These are phyloP conservation scores for Leucocoprinus leucothites DNA, from an alignment of 768 basidiomycete species.

Conservation along the genomic window DNA sequence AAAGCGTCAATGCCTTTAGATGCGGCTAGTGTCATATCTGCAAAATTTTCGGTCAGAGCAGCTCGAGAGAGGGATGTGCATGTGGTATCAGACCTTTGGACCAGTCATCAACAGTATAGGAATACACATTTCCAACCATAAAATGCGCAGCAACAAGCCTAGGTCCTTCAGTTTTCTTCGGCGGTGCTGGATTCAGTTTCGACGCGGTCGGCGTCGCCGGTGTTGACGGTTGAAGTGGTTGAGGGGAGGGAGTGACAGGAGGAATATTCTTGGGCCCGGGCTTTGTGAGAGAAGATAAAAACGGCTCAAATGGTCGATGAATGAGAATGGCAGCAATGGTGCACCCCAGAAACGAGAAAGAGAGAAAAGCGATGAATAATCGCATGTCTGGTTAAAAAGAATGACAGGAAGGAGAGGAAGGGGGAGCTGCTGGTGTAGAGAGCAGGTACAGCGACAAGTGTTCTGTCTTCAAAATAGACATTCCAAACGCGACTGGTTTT, in stretches of 20 bases:
- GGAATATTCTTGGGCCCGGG: neutral
- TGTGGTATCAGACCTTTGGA: constrained; percentile 19
- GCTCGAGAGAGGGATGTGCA: neutral
- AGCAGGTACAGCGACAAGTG: neutral
- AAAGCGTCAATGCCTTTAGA: constrained; percentile 54
- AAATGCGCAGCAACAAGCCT: constrained; percentile 51
- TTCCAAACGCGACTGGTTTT: neutral
- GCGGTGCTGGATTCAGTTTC: neutral
- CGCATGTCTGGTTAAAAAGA: neutral
- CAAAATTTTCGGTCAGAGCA: neutral
- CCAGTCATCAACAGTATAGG: constrained; percentile 51
- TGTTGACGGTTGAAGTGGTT: too few relatives aligned
- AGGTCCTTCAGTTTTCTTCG: neutral
- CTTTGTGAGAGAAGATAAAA: neutral
- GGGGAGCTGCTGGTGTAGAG: neutral
- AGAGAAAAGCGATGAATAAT: neutral
- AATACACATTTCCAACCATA: constrained; percentile 64
- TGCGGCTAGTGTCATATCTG: constrained; percentile 49
- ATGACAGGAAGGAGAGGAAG: neutral
- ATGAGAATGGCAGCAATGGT: neutral
- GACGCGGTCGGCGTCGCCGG: too few relatives aligned
- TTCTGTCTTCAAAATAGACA: neutral
- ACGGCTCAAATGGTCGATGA: neutral
- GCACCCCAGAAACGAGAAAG: neutral
- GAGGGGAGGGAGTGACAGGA: too few relatives aligned